Base-by-base conservation (phyloP, 2,329 filamentous ascomycete species). In the Xylariaceae sp. region DNA sequence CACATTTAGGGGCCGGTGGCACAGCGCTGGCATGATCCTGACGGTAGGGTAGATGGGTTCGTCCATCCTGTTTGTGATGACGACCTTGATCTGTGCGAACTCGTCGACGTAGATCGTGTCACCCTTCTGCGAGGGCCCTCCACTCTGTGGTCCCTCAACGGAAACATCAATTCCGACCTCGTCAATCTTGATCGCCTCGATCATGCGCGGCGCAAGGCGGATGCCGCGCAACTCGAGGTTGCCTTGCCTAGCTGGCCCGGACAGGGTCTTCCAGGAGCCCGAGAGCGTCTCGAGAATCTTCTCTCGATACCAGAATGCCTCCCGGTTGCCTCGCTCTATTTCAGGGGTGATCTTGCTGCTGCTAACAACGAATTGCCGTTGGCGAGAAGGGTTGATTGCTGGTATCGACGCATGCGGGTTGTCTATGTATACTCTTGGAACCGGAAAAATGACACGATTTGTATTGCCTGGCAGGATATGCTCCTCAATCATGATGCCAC, bases 221-320 rank as follows among this genome's bases (percentile, higher is more conserved):
- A 96, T 83, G 32, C 85, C 86, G 42, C 92, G 86, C 3, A 96
- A 76, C 68, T 96, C 91, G 49, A 97, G 82, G 1, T 78, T 79
- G 2, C 93, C 93, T 44, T 77, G 75, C 40, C 88, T 81, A 44
- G 75, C 72, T 0, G 78, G 77, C 1, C 77, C 77, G 1, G 78
- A 77, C 1, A 64, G 77, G 0, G 84, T 85, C 52, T 78, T 83
- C 93, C 93, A 97, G 0, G 80, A 84, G 0, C 88, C 91, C 21
- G 80, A 81, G 9, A 96, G 75, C 42, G 80, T 79, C 57, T 89
- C 87, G 2, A 97, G 81, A 1, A 97, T 81, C 68, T 85, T 86
- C 71, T 96, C 90, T 16, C 92, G 85, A 72, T 91, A 96, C 93
- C 93, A 97, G 71, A 97, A 97, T 0, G 88, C 86, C 74, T 96